Evolutionary conservation across 805 yeast genomes (phyloP).

Genomic region (Clavispora asparagi): DNA sequence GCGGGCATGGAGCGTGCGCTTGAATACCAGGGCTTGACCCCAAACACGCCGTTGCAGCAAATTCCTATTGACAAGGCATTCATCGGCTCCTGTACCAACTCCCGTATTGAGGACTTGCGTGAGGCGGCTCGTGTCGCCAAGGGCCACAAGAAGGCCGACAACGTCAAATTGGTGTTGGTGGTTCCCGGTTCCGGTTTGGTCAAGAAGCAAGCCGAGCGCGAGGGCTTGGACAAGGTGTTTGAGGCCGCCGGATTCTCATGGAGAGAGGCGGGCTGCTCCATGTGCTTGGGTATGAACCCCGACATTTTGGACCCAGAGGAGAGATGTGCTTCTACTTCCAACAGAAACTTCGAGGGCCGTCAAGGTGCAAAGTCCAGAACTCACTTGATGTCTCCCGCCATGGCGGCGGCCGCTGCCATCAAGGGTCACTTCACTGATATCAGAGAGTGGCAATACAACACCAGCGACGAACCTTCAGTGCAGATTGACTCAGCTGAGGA

Average conservation of each 20-base stretch:
- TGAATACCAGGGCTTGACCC: constrained; percentile 82
- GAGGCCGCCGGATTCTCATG: constrained; percentile 92
- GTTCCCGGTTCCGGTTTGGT: constrained; percentile 98
- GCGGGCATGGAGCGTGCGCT: constrained; percentile 89
- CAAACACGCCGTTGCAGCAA: constrained; percentile 75
- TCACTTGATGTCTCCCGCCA: constrained; percentile 96
- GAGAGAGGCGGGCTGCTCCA: constrained; percentile 99
- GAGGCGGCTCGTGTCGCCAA: constrained; percentile 91
- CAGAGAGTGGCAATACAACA: constrained; percentile 67
- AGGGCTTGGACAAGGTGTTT: constrained; percentile 90
- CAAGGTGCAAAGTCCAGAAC: constrained; percentile 97
- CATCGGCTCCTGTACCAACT: constrained; percentile 97
- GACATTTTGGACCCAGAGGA: constrained; percentile 93
- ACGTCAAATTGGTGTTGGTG: constrained; percentile 76
- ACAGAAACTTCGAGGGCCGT: constrained; percentile 98
- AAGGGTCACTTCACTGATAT: constrained; percentile 88
- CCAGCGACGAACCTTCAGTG: constrained; percentile 57
- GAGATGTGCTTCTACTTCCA: constrained; percentile 98
- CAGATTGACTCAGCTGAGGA: constrained; percentile 38
- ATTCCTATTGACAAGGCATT: constrained; percentile 87
- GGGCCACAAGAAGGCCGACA: constrained; percentile 82
- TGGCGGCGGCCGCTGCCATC: constrained; percentile 99
- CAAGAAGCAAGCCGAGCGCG: constrained; percentile 87
- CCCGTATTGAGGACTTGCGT: constrained; percentile 94
- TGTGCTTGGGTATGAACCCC: constrained; percentile 99